Percentiles rank a stretch among this genome's conserved stretches.
Evolutionary conservation across 2,329 filamentous ascomycete genomes (phyloP).

Genomic region (Pseudogymnoascus pannorum): DNA sequence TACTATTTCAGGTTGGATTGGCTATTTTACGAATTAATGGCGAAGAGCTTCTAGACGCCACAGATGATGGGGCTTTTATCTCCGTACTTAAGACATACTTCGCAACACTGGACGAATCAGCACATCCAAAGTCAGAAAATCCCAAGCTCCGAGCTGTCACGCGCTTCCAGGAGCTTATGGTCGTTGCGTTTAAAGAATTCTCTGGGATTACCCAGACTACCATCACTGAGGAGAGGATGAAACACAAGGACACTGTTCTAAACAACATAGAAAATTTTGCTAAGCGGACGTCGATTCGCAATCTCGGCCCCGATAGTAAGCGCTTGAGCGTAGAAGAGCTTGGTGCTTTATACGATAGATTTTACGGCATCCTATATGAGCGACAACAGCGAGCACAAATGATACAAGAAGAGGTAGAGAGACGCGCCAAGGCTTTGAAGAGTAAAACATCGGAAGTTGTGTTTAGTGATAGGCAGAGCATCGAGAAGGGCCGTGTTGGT

Average conservation of each 20-base stretch:
- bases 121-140: slow-evolving; percentile 92
- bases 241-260: slow-evolving; percentile 89
- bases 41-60: slow-evolving; percentile 85
- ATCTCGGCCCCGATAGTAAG: slow-evolving; percentile 93
- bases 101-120: slow-evolving; percentile 84
- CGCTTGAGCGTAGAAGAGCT: slow-evolving; percentile 78
- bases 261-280: slow-evolving; percentile 97
- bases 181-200: slow-evolving; percentile 98
- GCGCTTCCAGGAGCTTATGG: slow-evolving; percentile 96
- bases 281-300: slow-evolving; percentile 91
- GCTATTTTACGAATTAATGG: slow-evolving; percentile 97
- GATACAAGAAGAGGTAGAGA: slow-evolving; percentile 67
- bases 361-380: slow-evolving; percentile 88
- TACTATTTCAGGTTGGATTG: slow-evolving; percentile 91
- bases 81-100: slow-evolving; percentile 95
- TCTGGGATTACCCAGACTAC: slow-evolving; percentile 89
- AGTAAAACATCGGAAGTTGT: slow-evolving; percentile 44
- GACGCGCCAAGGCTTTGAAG: slow-evolving; percentile 54
- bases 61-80: slow-evolving; percentile 94
- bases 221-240: slow-evolving; percentile 79
- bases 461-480: slow-evolving; percentile 39
- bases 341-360: slow-evolving; percentile 84
- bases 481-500: slow-evolving; percentile 80
- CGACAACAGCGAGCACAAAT: slow-evolving; percentile 75
- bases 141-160: slow-evolving; percentile 90